Evolutionary conservation across 768 basidiomycete species (phyloP).

Genomic region (Suillus decipiens): DNA sequence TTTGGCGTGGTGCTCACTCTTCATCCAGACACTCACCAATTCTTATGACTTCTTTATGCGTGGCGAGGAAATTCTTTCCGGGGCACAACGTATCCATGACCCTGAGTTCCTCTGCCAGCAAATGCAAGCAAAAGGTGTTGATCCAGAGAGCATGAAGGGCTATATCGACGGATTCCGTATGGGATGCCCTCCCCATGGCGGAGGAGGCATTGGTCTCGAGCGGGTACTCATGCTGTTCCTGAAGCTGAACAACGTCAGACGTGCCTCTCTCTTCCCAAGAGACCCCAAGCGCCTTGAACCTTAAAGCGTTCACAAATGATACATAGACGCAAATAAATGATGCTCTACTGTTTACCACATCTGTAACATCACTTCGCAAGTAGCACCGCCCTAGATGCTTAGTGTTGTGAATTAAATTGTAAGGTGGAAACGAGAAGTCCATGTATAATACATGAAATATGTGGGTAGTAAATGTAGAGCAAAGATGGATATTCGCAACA

Average conservation of each 20-base stretch:
- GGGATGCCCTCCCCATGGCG: slow-evolving; percentile 95
- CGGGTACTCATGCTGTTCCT: slow-evolving; percentile 97
- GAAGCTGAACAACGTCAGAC: slow-evolving; percentile 93
- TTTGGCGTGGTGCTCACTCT: slow-evolving; percentile 10
- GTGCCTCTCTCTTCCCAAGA: slow-evolving; percentile 92
- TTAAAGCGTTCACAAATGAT: slow-evolving; percentile 33
- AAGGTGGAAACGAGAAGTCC: slow-evolving; percentile 22
- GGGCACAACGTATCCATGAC: slow-evolving; percentile 97
- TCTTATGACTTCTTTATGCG: slow-evolving; percentile 99
- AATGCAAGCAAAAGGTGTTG: slow-evolving; percentile 86
- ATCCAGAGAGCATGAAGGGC: slow-evolving; percentile 87
- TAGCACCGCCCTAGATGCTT: slow-evolving; percentile 5
- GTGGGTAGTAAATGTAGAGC: slow-evolving; percentile 24
- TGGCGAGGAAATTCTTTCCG: slow-evolving; percentile 97
- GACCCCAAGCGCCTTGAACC: slow-evolving; percentile 96
- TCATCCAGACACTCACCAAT: slow-evolving; percentile 79
- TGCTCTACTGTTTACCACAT: not conserved
- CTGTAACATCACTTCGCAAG: slow-evolving; percentile 5
- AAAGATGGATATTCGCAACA: slow-evolving; percentile 23
- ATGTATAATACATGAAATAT: slow-evolving; percentile 21
- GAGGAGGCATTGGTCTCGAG: slow-evolving; percentile 94
- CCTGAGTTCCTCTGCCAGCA: slow-evolving; percentile 76
- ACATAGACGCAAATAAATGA: slow-evolving; percentile 3
- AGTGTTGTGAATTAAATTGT: slow-evolving; percentile 24
- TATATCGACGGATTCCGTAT: slow-evolving; percentile 95